A percentile compares a stretch with the other conserved stretches of the same genome.
Conservation (phyloP, 164 flowering plant genomes). For the Magnolia kwangsiensis region DNA sequence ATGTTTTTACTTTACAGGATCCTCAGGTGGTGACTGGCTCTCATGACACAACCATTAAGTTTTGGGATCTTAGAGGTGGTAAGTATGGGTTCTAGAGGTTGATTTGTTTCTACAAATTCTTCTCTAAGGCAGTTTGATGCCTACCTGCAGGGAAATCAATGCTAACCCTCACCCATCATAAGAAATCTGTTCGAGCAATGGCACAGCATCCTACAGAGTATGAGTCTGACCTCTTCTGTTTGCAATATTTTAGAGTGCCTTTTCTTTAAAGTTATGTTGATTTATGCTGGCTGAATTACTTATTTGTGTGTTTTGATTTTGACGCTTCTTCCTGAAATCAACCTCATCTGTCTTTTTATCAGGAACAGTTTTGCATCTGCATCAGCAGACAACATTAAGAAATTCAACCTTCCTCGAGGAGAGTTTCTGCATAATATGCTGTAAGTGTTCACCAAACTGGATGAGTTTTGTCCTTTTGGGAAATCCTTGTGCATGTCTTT, state of each 20-base stretch:
- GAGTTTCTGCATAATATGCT: slow-evolving; percentile 99
- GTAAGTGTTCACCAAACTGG: slow-evolving; percentile 46
- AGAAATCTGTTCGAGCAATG: slow-evolving; percentile 98
- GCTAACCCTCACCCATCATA: slow-evolving; percentile 91
- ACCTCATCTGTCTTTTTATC: slow-evolving; percentile 10
- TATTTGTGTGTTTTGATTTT: background rate
- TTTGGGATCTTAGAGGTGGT: slow-evolving; percentile 98
- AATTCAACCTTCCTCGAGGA: slow-evolving; percentile 89
- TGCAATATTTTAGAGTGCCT: background rate
- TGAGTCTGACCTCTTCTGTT: slow-evolving; percentile 12
- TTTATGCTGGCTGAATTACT: background rate
- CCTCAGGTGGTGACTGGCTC: slow-evolving; percentile 99
- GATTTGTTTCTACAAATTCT: background rate
- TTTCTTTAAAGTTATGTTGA: background rate
- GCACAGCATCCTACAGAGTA: slow-evolving; percentile 95
- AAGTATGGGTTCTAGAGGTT: slow-evolving; percentile 14
- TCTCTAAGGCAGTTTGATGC: background rate
- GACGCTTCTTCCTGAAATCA: slow-evolving; percentile 1
- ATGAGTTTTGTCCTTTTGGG: background rate
- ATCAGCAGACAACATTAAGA: slow-evolving; percentile 98
- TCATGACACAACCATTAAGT: slow-evolving; percentile 90
- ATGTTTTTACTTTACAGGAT: slow-evolving; percentile 51
- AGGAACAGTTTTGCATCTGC: slow-evolving; percentile 95
- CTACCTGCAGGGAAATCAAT: slow-evolving; percentile 71
- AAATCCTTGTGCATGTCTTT: background rate